phyloP scores from a whole-genome alignment of 2,329 filamentous ascomycete species.

The Neopestalotiopsis clavispora region DNA sequence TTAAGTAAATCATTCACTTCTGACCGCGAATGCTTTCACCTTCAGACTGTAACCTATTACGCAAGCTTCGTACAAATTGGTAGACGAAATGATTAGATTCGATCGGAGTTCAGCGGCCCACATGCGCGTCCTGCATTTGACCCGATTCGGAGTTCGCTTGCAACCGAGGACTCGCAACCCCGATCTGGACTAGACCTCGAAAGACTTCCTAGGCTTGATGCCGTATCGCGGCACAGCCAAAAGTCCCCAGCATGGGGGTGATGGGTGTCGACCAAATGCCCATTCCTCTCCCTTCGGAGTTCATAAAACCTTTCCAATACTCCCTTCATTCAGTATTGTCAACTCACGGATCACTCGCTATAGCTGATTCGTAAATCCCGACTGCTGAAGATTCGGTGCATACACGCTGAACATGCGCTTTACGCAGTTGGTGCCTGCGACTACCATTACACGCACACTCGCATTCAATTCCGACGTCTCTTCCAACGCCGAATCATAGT shows the following conservation, averaged over 20 bases:
- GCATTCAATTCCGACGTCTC: neutral
- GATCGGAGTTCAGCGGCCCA: neutral
- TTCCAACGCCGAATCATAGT: neutral
- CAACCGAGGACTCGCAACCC: neutral
- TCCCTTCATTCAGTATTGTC: neutral
- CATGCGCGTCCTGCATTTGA: neutral
- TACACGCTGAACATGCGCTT: too few species aligned
- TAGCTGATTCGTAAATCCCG: conserved; percentile 3
- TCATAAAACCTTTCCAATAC: conserved; percentile 6
- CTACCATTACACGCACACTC: neutral
- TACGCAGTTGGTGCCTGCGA: neutral
- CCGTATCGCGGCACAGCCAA: conserved; percentile 5
- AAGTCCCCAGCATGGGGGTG: neutral
- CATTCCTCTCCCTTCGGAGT: conserved; percentile 5
- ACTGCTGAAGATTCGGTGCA: neutral
- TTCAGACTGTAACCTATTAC: neutral
- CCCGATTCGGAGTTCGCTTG: conserved; percentile 6
- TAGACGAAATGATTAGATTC: neutral
- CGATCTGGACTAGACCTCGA: neutral
- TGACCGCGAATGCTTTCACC: neutral
- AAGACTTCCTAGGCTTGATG: neutral
- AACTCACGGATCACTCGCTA: conserved; percentile 2
- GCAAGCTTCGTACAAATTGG: neutral
- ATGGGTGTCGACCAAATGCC: neutral
- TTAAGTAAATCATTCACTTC: neutral